phyloP scores from a whole-genome alignment of 345 rosid genomes.

The Raphanus raphanistrum region DNA sequence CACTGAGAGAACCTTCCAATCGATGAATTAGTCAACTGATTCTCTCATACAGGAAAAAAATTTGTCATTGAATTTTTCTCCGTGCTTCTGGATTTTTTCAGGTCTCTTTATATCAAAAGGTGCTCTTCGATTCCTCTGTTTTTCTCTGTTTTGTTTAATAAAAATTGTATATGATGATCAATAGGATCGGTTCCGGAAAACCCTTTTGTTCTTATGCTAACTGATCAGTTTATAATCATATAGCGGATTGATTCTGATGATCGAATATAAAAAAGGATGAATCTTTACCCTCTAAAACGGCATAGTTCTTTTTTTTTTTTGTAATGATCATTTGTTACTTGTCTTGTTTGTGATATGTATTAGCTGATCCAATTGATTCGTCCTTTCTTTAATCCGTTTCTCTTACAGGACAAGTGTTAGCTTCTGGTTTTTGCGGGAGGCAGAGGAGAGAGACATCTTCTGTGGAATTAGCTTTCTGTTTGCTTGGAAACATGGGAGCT shows the following conservation, averaged over 20 bases:
- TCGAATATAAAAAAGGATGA: not conserved
- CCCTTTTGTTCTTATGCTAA: constrained; percentile 10
- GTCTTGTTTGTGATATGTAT: constrained; percentile 8
- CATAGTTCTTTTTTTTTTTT: not conserved
- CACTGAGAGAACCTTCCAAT: constrained; percentile 16
- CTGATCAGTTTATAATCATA: constrained; percentile 15
- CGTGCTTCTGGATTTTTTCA: constrained; percentile 18
- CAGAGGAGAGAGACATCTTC: constrained; percentile 27
- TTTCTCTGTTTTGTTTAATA: not conserved
- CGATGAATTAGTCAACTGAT: constrained; percentile 29
- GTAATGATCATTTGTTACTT: not conserved
- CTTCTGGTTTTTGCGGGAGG: constrained; percentile 15
- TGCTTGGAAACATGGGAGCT: constrained; percentile 61
- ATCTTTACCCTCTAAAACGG: not conserved
- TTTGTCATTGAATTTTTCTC: not conserved
- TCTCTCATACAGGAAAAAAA: constrained; percentile 1
- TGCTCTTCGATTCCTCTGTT: constrained; percentile 29
- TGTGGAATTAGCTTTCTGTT: constrained; percentile 30
- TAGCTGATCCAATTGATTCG: not conserved
- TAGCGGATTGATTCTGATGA: constrained; percentile 5
- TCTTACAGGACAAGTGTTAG: constrained; percentile 16
- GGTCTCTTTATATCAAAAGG: constrained; percentile 21
- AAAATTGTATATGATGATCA: not conserved
- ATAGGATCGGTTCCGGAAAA: not conserved
- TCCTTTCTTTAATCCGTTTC: not conserved